Base-by-base conservation (phyloP, 352 stramenopile species). In the Globisporangium radiosum region DNA sequence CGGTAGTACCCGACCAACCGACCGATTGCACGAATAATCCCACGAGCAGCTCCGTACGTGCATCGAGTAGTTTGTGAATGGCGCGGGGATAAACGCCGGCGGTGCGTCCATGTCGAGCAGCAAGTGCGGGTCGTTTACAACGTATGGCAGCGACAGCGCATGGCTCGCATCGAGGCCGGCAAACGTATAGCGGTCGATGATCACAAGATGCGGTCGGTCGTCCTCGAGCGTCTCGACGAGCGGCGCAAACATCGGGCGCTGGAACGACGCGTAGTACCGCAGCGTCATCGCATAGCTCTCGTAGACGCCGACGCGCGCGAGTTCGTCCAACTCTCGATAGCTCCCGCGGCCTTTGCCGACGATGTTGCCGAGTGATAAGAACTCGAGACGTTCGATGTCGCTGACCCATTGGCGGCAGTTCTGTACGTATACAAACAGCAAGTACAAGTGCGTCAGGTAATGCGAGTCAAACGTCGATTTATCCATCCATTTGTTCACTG, bases 21-120 rank as follows among this genome's bases (percentile, higher is more conserved):
- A 33, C 25, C 25, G 25, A 33, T 33, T 33, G 3, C 25, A 33
- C 2, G 25, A 33, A 33, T 3, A 33, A 33, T 33, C 25, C 25
- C 25, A 33, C 25, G 25, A 33, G 25, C 25, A 33, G 39, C 7
- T 63, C 48, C 63, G 14, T 42, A 75, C 81, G 64, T 88, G 76
- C 72, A 92, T 90, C 6, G 82, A 78, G 63, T 79, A 79, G n/a
- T 86, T 86, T 19, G 85, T 90, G 58, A 93, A 92, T 0, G 85
- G 85, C n/a, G 85, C 83, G 1, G 83, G 76, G 37, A 94, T 77
- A 49, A 91, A 90, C 11, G 75, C 72, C 3, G 87, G 85, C 5
- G 87, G 87, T 7, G 85, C 72, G 62, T 96, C 87, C n/a, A 95
- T 86, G 42, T 96, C 87, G 45, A 90, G 64, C 38, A 96, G 69